Evolutionary conservation across 2,329 filamentous ascomycete genomes (phyloP).

Genomic region (Kalaharituber pfeilii): DNA sequence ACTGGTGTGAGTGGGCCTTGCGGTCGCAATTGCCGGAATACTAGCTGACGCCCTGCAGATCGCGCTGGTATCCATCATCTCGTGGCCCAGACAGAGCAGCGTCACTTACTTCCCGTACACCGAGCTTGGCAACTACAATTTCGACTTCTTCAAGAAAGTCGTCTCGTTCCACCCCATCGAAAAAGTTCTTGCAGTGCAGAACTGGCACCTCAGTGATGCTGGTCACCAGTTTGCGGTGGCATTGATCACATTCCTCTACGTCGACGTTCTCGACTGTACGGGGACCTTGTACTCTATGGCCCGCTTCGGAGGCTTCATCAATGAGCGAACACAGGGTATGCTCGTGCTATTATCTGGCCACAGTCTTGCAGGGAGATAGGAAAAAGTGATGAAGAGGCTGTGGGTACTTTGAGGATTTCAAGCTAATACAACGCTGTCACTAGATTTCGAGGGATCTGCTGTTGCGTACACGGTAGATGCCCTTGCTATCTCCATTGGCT

Average conservation of each 20-base stretch:
- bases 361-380: background rate
- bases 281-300: slow-evolving; percentile 85
- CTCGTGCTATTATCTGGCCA: background rate
- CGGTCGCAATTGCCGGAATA: background rate
- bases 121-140: slow-evolving; percentile 46
- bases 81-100: slow-evolving; percentile 59
- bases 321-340: slow-evolving; percentile 49
- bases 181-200: slow-evolving; percentile 49
- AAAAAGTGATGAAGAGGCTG: background rate
- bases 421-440: background rate
- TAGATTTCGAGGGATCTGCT: slow-evolving; percentile 69
- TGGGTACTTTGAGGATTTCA: background rate
- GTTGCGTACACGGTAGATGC: slow-evolving; percentile 74
- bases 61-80: slow-evolving; percentile 68
- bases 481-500: slow-evolving; percentile 59
- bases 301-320: slow-evolving; percentile 60
- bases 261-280: slow-evolving; percentile 75
- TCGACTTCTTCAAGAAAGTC: slow-evolving; percentile 77
- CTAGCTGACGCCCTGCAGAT: slow-evolving; percentile 31
- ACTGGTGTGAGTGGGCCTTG: slow-evolving; percentile 32
- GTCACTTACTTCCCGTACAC: slow-evolving; percentile 72
- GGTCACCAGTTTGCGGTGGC: slow-evolving; percentile 65
- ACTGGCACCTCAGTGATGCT: slow-evolving; percentile 53
- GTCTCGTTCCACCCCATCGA: slow-evolving; percentile 67
- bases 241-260: slow-evolving; percentile 75